Base-by-base conservation (phyloP, 805 yeast species). In the Candida dendrica region DNA sequence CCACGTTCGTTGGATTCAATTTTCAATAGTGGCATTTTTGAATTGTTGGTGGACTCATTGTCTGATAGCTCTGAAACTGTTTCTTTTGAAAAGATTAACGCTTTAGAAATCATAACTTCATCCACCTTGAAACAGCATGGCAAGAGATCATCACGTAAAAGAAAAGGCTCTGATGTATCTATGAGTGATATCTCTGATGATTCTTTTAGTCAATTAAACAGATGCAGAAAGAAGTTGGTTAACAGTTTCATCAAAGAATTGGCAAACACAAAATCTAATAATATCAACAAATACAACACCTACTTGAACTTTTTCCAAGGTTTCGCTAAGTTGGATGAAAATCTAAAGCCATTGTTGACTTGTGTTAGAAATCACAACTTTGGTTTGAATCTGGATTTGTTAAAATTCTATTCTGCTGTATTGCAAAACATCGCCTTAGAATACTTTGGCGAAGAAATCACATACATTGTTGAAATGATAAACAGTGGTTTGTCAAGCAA, bases 41-140 rank as follows among this genome's bases (percentile, higher is more conserved):
- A 51, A 6, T 44, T 45, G 1, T 40, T 76, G 4, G 50, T 73
- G 11, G 43, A 50, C 31, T 57, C 67, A 34, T 42, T 73, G 19
- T 53, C 63, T 34, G 81, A 76, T 58, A 49, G 64, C 27, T 68
- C 75, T 45, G 72, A 69, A 7, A 58, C 69, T 17, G 88, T 81
- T 0, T 67, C 77, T 1, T 60, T 64, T 34, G 79, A 75, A 43
- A 63, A 75, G 1, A 55, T 81, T 30, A 63, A 61, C 15, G 59
- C 81, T 2, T 48, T 78, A 31, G 65, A 68, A 5, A 50, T 52
- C 1, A 58, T 79, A 6, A 64, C 77, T 38, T 42, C 46, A 24
- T 47, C 53, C 3, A 52, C 61, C 2, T 42, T 52, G 13, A 47
- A 39, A n/a, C 46, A 46, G 10, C 48, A 47, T 22, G 47, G 49